Percentiles rank a stretch among this genome's conserved stretches.
phyloP scores from a whole-genome alignment of 2,329 filamentous ascomycete species.

The Fusarium liriodendri region DNA sequence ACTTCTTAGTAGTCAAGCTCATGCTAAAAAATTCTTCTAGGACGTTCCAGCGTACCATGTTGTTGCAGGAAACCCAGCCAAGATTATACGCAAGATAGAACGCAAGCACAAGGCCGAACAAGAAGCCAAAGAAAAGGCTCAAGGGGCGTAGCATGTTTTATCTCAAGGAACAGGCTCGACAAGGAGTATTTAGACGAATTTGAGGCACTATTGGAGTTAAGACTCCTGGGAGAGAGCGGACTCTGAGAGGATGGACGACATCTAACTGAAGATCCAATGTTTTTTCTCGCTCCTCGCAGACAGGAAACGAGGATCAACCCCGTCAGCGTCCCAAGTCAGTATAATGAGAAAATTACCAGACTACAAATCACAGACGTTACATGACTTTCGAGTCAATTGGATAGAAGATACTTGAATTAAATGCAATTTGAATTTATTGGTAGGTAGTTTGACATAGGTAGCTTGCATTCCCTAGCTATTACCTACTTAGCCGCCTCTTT shows the following conservation, averaged over 20 bases:
- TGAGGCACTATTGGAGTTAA: neutral
- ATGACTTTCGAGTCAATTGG: neutral
- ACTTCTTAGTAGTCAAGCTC: slow-evolving; percentile 13
- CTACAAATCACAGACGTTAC: neutral
- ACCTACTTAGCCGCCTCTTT: too few species aligned
- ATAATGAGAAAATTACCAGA: neutral
- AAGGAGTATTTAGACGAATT: neutral
- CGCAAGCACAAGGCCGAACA: slow-evolving; percentile 7
- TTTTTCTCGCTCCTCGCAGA: neutral
- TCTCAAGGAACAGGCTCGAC: neutral
- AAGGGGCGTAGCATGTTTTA: neutral
- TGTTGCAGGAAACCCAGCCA: slow-evolving; percentile 44
- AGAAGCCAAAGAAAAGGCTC: neutral
- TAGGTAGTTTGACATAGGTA: too few species aligned
- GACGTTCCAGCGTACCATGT: slow-evolving; percentile 46
- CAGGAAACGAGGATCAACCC: neutral
- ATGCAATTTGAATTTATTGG: neutral
- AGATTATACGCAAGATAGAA: slow-evolving; percentile 33
- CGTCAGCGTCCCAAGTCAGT: neutral
- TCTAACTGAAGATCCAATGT: neutral
- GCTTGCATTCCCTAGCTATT: too few species aligned
- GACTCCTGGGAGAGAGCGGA: neutral
- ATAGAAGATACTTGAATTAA: neutral
- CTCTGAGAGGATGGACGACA: neutral
- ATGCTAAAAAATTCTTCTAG: slow-evolving; percentile 24